Evolutionary conservation across 2,329 filamentous ascomycete species (phyloP).

Genomic region (Sarocladium kiliense): DNA sequence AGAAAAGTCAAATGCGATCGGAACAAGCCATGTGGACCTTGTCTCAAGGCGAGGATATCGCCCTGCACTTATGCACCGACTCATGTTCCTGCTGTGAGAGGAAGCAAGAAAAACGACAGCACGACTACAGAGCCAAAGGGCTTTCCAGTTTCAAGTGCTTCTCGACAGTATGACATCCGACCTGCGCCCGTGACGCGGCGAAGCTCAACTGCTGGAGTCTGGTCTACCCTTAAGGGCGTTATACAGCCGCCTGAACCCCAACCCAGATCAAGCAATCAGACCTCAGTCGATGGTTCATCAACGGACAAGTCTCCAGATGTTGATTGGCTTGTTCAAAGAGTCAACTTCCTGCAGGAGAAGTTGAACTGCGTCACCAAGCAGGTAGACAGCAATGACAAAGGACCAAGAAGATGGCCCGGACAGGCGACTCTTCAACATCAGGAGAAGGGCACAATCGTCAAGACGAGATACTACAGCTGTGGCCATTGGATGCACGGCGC

Average conservation of each 20-base stretch:
- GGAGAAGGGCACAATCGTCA: slow-evolving; percentile 30
- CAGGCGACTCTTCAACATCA: slow-evolving; percentile 14
- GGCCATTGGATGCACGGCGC: slow-evolving; percentile 46
- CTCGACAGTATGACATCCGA: slow-evolving; percentile 8
- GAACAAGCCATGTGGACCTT: slow-evolving; percentile 53
- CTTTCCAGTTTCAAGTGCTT: neutral
- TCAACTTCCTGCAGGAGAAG: slow-evolving; percentile 11
- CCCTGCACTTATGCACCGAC: slow-evolving; percentile 47
- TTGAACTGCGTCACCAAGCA: slow-evolving; percentile 8
- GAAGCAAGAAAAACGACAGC: slow-evolving; percentile 11
- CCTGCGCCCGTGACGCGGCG: neutral
- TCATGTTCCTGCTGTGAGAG: slow-evolving; percentile 23
- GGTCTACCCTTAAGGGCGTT: neutral
- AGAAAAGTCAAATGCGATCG: slow-evolving; percentile 60
- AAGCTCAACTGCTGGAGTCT: neutral
- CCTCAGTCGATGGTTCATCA: neutral
- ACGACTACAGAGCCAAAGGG: neutral
- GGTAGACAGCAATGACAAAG: slow-evolving; percentile 18
- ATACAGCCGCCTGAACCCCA: neutral
- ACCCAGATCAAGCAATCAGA: neutral
- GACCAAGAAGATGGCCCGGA: slow-evolving; percentile 12
- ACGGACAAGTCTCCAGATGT: neutral
- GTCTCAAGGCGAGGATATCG: slow-evolving; percentile 48
- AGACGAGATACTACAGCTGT: slow-evolving; percentile 40
- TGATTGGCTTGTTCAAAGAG: slow-evolving; percentile 9